Conservation (phyloP, 1,284 basidiomycete species). For the Leccinum proliferum region DNA sequence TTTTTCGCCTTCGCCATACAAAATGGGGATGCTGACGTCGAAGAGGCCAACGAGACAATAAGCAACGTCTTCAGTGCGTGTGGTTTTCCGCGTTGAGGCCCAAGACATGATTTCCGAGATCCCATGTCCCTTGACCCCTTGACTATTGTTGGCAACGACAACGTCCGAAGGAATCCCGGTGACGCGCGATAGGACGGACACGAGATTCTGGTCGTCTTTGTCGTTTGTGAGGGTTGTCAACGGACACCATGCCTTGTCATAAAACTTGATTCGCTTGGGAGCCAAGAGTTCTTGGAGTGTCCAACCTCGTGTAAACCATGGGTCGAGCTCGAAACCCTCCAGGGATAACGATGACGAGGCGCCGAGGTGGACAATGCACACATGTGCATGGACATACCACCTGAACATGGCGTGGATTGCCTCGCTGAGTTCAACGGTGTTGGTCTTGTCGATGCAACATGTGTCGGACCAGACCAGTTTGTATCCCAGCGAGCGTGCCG, state of each 20-base stretch:
- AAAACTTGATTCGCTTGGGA: slow-evolving; percentile 23
- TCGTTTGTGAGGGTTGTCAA: slow-evolving; percentile 18
- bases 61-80: slow-evolving; percentile 18
- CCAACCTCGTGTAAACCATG: slow-evolving; percentile 26
- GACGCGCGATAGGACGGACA: slow-evolving; percentile 12
- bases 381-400: slow-evolving; percentile 10
- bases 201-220: slow-evolving; percentile 11
- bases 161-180: slow-evolving; percentile 19
- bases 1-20: slow-evolving; percentile 22
- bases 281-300: slow-evolving; percentile 27
- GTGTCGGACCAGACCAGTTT: slow-evolving; percentile 19
- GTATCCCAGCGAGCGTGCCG: slow-evolving; percentile 12
- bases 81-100: slow-evolving; percentile 22
- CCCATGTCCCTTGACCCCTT: slow-evolving; percentile 11
- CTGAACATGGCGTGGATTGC: background rate
- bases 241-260: slow-evolving; percentile 16
- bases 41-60: slow-evolving; percentile 24
- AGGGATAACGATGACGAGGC: slow-evolving; percentile 12
- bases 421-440: slow-evolving; percentile 18
- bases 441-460: slow-evolving; percentile 12
- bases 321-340: slow-evolving; percentile 16
- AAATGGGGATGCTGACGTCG: slow-evolving; percentile 7
- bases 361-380: slow-evolving; percentile 25
- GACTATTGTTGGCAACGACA: slow-evolving; percentile 18
- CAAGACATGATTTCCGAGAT: slow-evolving; percentile 26